phyloP scores from a whole-genome alignment of 331 rosid genomes.

The Acacia pycnantha region DNA sequence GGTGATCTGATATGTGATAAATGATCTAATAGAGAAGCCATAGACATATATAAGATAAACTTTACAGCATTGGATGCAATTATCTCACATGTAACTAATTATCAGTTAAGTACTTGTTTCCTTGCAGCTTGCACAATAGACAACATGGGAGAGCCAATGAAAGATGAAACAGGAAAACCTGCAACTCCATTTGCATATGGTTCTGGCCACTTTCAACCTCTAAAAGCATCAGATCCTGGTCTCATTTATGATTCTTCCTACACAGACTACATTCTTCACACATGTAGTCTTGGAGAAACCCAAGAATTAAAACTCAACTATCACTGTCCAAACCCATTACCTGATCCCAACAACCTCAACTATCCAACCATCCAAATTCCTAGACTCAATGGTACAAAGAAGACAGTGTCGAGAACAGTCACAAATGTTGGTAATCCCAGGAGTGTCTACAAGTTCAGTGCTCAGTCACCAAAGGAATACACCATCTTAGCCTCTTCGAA shows the following conservation, averaged over 20 bases:
- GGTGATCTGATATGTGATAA: not conserved
- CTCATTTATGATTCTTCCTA: constrained; percentile 83
- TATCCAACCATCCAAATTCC: constrained; percentile 81
- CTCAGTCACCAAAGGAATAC: constrained; percentile 55
- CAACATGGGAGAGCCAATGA: constrained; percentile 60
- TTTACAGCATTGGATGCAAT: not conserved
- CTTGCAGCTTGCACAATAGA: constrained; percentile 60
- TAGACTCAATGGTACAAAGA: constrained; percentile 43
- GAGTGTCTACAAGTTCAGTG: constrained; percentile 56
- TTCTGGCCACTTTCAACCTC: constrained; percentile 75
- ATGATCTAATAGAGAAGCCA: not conserved
- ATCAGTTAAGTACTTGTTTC: not conserved
- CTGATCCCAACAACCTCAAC: constrained; percentile 57
- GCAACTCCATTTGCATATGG: constrained; percentile 87
- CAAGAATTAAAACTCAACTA: constrained; percentile 30
- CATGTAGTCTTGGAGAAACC: constrained; percentile 48
- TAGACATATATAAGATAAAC: not conserved
- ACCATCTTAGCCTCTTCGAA: constrained; percentile 58
- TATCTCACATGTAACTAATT: not conserved
- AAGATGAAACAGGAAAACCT: constrained; percentile 51
- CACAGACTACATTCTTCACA: constrained; percentile 66
- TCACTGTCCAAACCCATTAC: constrained; percentile 50
- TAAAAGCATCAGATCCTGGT: constrained; percentile 76
- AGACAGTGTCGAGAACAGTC: constrained; percentile 57
- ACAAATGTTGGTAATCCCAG: constrained; percentile 66